Evolutionary conservation across 176 grass and related monocot genomes (phyloP).

Genomic region (Puccinellia tenuiflora): DNA sequence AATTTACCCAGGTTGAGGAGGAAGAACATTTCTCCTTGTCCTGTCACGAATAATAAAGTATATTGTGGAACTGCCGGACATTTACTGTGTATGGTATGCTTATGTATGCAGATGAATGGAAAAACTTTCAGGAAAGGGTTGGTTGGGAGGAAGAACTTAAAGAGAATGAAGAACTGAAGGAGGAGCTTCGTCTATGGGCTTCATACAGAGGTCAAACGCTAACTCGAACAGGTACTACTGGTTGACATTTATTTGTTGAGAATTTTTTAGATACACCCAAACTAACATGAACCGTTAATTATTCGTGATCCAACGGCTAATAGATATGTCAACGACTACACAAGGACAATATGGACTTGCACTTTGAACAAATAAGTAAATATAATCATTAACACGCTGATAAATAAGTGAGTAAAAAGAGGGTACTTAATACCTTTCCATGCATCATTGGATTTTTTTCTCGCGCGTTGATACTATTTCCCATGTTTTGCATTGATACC

Average conservation of each 20-base stretch:
- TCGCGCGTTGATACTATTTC: too few relatives aligned
- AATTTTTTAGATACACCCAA: too few relatives aligned
- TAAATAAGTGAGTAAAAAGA: too few relatives aligned
- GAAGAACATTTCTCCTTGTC: slow-evolving; percentile 11
- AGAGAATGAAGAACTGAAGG: slow-evolving; percentile 30
- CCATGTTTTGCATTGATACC: too few relatives aligned
- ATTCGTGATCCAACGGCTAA: too few relatives aligned
- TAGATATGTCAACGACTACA: too few relatives aligned
- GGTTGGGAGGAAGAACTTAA: slow-evolving; percentile 57
- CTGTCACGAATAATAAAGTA: neutral
- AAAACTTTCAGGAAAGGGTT: slow-evolving; percentile 67
- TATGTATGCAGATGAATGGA: slow-evolving; percentile 76
- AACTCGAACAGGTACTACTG: slow-evolving; percentile 67
- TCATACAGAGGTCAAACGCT: slow-evolving; percentile 92
- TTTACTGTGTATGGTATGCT: slow-evolving; percentile 23
- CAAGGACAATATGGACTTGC: too few relatives aligned
- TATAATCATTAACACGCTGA: too few relatives aligned
- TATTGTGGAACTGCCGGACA: neutral
- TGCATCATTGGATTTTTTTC: too few relatives aligned
- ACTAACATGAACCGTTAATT: too few relatives aligned
- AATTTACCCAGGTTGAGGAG: slow-evolving; percentile 79
- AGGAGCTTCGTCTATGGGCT: slow-evolving; percentile 78
- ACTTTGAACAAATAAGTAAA: too few relatives aligned
- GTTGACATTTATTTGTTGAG: slow-evolving; percentile 1
- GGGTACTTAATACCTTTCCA: too few relatives aligned